Percentiles rank a stretch among this genome's conserved stretches.
These are phyloP conservation scores for Neurospora hispaniola DNA, from an alignment of 495 filamentous ascomycete genomes.

Conservation along the genomic window DNA sequence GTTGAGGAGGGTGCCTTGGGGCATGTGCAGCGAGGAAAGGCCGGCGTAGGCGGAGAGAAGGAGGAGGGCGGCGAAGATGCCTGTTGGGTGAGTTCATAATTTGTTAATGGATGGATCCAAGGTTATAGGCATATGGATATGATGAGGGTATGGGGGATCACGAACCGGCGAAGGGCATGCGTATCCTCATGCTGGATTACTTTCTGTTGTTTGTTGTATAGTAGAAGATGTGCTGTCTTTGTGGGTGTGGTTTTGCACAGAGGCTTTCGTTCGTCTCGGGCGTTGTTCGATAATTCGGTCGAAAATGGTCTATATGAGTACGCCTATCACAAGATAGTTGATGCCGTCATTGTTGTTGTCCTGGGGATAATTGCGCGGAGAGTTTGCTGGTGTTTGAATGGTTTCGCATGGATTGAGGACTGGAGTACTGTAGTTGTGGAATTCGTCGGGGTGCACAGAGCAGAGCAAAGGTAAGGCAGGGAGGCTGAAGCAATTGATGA, in stretches of 20 bases:
- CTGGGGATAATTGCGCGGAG: neutral
- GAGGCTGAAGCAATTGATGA: neutral
- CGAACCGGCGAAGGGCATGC: constrained; percentile 63
- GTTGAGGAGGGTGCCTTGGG: constrained; percentile 42
- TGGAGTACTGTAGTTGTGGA: neutral
- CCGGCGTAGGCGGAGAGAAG: constrained; percentile 69
- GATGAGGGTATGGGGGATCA: neutral
- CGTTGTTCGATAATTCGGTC: neutral
- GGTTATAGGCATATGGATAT: neutral
- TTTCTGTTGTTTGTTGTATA: neutral
- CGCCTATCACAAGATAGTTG: neutral
- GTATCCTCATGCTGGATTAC: constrained; percentile 49
- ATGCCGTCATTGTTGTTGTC: neutral
- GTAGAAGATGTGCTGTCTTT: neutral
- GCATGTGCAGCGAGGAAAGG: constrained; percentile 50
- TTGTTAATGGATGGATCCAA: neutral
- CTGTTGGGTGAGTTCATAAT: too few species aligned
- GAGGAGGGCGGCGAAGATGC: constrained; percentile 66
- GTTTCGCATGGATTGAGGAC: neutral
- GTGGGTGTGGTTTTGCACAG: neutral
- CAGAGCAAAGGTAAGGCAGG: neutral
- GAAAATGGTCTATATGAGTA: neutral
- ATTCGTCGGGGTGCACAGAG: neutral
- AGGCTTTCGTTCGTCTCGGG: neutral
- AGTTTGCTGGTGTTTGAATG: neutral